Base-by-base conservation (phyloP, 2,329 filamentous ascomycete genomes). In the Fusarium sp. region DNA sequence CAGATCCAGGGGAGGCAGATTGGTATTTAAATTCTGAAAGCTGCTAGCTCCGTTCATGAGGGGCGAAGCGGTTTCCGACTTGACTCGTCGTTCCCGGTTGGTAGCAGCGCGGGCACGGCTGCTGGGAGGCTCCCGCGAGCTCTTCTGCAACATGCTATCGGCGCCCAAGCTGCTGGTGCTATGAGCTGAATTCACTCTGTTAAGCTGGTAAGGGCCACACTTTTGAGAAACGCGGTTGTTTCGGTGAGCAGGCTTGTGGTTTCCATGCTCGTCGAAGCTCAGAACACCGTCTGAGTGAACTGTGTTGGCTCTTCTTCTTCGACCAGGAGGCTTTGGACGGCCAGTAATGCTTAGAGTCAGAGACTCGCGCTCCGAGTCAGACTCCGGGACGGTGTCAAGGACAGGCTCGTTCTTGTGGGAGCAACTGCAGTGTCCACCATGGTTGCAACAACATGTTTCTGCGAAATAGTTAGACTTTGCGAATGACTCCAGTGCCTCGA, bases 391-490 rank as follows among this genome's bases (percentile, higher is more conserved):
- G 3, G 88, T 86, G 72, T 90, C 87, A 61, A 90, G 83, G 67
- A 70, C 73, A 46, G 80, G 80, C 73, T 90, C 88, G 77, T 88
- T 89, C 79, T 90, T 90, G 75, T 85, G 78, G 56, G 83, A 83
- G 77, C 89, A 92, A 55, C 87, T 86, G 81, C 89, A 92, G 71
- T 85, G 85, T 45, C 85, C 87, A 67, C 89, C 89, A 72, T 91
- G 89, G 76, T 90, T 90, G 78, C 89, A 91, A 79, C 88, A 90
- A 78, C 89, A 92, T 71, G 86, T 89, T 72, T 89, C 87, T 87
- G 80, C 57, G 68, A 56, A 51, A 49, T 59, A 41, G 65, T 53
- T 64, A 68, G 67, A 70, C 65, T 62, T 39, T 56, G 46, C 47
- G 39, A 57, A 55, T 62, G 51, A 35, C 56, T 56, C 41, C 32